Percentiles rank a stretch among this genome's conserved stretches.
Conservation (phyloP, 371 early-diverging fungal genomes). For the Lichtheimia ornata region DNA sequence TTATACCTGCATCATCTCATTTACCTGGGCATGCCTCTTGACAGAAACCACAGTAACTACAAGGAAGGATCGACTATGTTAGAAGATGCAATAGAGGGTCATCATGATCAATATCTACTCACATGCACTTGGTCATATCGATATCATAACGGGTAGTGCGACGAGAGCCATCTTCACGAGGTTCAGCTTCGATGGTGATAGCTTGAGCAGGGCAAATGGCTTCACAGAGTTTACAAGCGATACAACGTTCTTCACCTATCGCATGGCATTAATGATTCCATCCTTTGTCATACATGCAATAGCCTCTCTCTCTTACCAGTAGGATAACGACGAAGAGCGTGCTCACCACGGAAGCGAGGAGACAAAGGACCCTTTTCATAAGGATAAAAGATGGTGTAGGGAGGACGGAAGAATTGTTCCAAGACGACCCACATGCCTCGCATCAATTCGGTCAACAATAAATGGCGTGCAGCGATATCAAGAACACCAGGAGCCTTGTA, state of each 20-base stretch:
- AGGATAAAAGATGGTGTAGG: constrained; percentile 96
- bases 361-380: constrained; percentile 94
- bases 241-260: constrained; percentile 95
- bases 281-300: constrained; percentile 1
- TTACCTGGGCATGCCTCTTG: constrained; percentile 73
- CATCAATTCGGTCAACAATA: constrained; percentile 90
- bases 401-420: constrained; percentile 93
- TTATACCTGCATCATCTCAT: neutral
- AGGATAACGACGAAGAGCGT: constrained; percentile 94
- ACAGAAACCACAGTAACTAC: constrained; percentile 93
- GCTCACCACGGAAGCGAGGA: constrained; percentile 97
- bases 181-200: constrained; percentile 97
- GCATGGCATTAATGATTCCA: neutral
- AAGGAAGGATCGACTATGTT: constrained; percentile 19
- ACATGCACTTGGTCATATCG: constrained; percentile 98
- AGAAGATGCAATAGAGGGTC: constrained; percentile 17
- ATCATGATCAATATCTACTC: constrained; percentile 15
- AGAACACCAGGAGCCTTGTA: constrained; percentile 50
- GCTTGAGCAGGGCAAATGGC: constrained; percentile 98
- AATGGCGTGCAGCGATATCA: constrained; percentile 79
- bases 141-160: constrained; percentile 98
- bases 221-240: constrained; percentile 98
- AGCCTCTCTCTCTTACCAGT: constrained; percentile 58
- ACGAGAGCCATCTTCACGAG: constrained; percentile 93
- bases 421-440: constrained; percentile 92